Conservation (phyloP, 148 eudicot genomes). For the Cornus suecica region DNA sequence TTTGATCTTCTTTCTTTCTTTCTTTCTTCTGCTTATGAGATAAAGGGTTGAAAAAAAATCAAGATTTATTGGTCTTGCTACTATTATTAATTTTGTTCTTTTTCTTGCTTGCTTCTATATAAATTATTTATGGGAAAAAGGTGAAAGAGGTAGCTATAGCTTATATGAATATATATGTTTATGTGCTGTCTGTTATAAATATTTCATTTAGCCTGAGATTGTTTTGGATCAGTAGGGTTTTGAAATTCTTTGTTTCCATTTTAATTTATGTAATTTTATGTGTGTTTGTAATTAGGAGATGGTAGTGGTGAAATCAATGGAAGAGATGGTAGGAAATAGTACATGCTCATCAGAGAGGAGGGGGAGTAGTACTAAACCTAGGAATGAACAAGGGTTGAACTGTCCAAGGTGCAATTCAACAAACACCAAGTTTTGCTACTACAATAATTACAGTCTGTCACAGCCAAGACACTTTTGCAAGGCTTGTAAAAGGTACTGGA, state of each 20-base stretch:
- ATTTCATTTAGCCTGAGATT: no score
- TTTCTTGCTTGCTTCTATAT: neutral
- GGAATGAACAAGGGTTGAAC: slow-evolving; percentile 6
- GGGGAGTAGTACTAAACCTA: neutral
- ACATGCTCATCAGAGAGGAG: no score
- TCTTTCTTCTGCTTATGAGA: neutral
- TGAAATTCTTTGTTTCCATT: no score
- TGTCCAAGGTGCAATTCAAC: slow-evolving; percentile 20
- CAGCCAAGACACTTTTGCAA: slow-evolving; percentile 40
- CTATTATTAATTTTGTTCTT: no score
- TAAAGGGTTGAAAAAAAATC: neutral
- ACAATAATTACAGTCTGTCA: slow-evolving; percentile 31
- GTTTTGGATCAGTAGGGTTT: no score
- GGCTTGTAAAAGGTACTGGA: slow-evolving; percentile 38
- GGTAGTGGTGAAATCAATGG: neutral
- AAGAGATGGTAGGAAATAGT: neutral
- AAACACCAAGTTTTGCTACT: slow-evolving; percentile 33
- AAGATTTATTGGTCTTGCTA: no score
- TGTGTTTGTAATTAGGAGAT: neutral
- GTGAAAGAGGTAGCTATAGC: neutral
- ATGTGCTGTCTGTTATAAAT: no score
- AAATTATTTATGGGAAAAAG: neutral
- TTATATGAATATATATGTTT: no score
- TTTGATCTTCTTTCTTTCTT: no score
- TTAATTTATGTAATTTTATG: no score